phyloP scores from a whole-genome alignment of 2,329 filamentous ascomycete species.

The Colletotrichum phormii region DNA sequence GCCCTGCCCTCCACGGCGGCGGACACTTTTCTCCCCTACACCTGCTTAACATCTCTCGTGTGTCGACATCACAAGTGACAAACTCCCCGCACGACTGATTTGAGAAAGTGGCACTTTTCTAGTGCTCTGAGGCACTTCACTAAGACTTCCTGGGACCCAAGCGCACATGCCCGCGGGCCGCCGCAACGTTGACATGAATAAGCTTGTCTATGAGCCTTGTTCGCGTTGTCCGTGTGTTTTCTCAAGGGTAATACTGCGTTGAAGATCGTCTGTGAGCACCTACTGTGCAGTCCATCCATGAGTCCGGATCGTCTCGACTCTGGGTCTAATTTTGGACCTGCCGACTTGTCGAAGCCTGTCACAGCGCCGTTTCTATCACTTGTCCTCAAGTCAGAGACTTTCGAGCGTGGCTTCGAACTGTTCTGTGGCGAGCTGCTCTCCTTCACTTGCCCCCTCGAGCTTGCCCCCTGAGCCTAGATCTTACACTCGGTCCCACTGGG shows the following conservation, averaged over 20 bases:
- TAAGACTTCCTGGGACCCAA: background rate
- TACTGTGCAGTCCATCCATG: background rate
- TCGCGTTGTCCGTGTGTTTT: background rate
- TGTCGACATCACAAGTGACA: background rate
- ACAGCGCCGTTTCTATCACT: constrained; percentile 6
- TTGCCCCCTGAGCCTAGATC: background rate
- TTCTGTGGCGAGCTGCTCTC: background rate
- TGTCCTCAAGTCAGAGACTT: background rate
- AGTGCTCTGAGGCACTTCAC: background rate
- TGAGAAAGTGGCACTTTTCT: constrained; percentile 1
- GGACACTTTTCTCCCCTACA: background rate
- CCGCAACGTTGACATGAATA: constrained; percentile 21
- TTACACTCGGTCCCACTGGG: background rate
- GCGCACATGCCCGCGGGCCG: constrained; percentile 21
- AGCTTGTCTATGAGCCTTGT: constrained; percentile 27
- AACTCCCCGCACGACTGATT: constrained; percentile 11
- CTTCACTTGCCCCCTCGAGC: no score
- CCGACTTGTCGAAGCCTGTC: constrained; percentile 15
- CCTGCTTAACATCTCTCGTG: background rate
- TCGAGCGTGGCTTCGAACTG: background rate
- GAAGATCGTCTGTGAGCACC: constrained; percentile 9
- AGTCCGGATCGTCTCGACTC: constrained; percentile 30
- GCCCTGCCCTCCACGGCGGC: background rate
- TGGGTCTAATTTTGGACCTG: constrained; percentile 23
- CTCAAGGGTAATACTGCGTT: background rate